Evolutionary conservation across 2,329 filamentous ascomycete species (phyloP).

Genomic region (Fusarium guadeloupense): DNA sequence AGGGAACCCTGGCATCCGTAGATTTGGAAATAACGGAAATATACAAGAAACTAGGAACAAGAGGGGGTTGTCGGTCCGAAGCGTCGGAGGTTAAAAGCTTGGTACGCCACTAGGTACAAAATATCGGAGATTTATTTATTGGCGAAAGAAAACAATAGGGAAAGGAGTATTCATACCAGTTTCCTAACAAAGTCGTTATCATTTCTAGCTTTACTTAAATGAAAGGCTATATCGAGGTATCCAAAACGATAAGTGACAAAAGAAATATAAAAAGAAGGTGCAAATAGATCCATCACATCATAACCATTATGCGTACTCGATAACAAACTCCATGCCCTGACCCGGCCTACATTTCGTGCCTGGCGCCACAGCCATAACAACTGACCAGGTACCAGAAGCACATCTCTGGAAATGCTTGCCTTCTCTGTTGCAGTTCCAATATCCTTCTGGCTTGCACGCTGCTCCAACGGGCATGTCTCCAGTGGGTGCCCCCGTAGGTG

Average conservation of each 20-base stretch:
- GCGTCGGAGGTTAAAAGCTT: not conserved
- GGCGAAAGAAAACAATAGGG: too few species aligned
- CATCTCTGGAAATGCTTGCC: constrained; percentile 64
- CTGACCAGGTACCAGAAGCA: constrained; percentile 64
- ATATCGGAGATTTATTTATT: not conserved
- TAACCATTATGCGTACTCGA: constrained; percentile 23
- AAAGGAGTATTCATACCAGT: too few species aligned
- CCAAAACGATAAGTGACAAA: not conserved
- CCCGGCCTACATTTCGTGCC: constrained; percentile 61
- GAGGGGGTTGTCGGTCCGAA: not conserved
- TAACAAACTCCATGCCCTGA: constrained; percentile 34
- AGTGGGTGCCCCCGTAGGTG: constrained; percentile 12
- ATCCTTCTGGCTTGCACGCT: constrained; percentile 41
- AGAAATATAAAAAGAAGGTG: not conserved
- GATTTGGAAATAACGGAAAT: not conserved
- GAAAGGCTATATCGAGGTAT: not conserved
- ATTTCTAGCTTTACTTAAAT: not conserved
- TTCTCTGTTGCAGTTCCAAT: constrained; percentile 31
- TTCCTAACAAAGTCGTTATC: not conserved
- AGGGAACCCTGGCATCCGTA: not conserved
- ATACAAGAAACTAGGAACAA: not conserved
- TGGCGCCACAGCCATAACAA: constrained; percentile 56
- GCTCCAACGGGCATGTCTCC: constrained; percentile 24
- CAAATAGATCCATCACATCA: not conserved
- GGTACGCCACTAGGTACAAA: too few species aligned